Evolutionary conservation across 441 rosid species (phyloP), one percentile per base, ranked within the genome.

Genomic region (Populus tomentosa): DNA sequence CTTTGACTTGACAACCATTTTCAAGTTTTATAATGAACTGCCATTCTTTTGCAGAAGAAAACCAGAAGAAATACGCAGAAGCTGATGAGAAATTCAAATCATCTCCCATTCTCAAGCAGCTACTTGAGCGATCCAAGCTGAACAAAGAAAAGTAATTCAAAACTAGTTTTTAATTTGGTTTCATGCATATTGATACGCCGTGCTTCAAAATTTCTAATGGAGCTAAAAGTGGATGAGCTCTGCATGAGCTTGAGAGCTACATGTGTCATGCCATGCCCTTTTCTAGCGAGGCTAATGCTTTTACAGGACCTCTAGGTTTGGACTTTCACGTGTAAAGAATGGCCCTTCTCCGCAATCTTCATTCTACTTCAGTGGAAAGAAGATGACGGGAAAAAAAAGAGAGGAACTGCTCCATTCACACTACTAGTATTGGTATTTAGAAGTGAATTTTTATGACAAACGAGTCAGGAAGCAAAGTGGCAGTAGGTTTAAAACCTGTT

Each of bases 11-110:
- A 14, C 20, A 21, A 56, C 28, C 20, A 14, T 18, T 46, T 32
- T 67, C 5, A 21, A 46, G 20, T 32, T 33, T 30, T n/a, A 2
- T 2, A 28, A 4, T 59, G 42, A 42, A 21, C 61, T 63, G 76
- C 16, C 18, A 23, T 63, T 59, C 78, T 56, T 73, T 62, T 85
- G 87, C 92, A 94, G 98, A 89, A 72, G 93, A 88, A 70, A 94
- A 94, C 89, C 97, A 93, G 85, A 93, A 92, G 90, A 91, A 88
- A 80, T 94, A 94, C 23, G 95, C 97, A 10, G 98, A 90, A 61
- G 72, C 70, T 67, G 98, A 94, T 81, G 92, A 83, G 33, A 88
- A 91, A 83, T 95, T 95, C 88, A 93, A 87, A 79, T 83, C 88
- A 36, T 91, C 97, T 72, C 98, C 97, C 61, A 56, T 94, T 73